Evolutionary conservation across 768 basidiomycete species (phyloP).

Genomic region (Lepiota subincarnata): DNA sequence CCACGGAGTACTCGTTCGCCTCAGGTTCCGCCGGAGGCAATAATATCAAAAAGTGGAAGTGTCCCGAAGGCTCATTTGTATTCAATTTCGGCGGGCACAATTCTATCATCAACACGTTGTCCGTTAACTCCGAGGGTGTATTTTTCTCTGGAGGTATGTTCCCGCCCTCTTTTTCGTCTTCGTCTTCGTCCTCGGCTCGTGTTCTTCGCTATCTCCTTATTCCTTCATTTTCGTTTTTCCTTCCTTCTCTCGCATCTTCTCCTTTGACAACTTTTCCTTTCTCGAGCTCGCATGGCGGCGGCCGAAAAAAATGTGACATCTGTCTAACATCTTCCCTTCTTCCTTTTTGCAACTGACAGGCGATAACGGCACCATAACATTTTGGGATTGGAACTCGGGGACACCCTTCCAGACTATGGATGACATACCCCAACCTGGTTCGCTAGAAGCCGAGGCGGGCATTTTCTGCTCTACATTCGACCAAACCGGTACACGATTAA

Average conservation of each 20-base stretch:
- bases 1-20: slow-evolving; percentile 95
- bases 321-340: slow-evolving; percentile 4
- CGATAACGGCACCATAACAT: slow-evolving; percentile 86
- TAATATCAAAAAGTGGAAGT: slow-evolving; percentile 99
- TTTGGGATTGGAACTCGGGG: slow-evolving; percentile 96
- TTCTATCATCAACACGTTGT: slow-evolving; percentile 94
- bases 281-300: too few relatives aligned
- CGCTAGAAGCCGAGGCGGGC: slow-evolving; percentile 94
- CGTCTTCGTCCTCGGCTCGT: neutral
- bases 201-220: neutral
- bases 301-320: neutral
- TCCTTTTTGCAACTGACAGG: slow-evolving; percentile 35
- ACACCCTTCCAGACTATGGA: slow-evolving; percentile 93
- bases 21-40: slow-evolving; percentile 97
- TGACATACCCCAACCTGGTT: slow-evolving; percentile 96
- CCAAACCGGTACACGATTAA: slow-evolving; percentile 87
- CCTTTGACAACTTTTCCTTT: neutral
- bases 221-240: slow-evolving; percentile 6
- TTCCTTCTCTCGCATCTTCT: neutral
- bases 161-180: slow-evolving; percentile 1
- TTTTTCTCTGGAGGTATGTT: slow-evolving; percentile 91
- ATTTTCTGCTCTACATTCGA: slow-evolving; percentile 98
- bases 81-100: slow-evolving; percentile 97
- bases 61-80: slow-evolving; percentile 92
- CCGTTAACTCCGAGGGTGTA: slow-evolving; percentile 93